These are phyloP conservation scores for Trichoderma sp. DNA, from an alignment of 2,329 filamentous ascomycete species.

Conservation along the genomic window DNA sequence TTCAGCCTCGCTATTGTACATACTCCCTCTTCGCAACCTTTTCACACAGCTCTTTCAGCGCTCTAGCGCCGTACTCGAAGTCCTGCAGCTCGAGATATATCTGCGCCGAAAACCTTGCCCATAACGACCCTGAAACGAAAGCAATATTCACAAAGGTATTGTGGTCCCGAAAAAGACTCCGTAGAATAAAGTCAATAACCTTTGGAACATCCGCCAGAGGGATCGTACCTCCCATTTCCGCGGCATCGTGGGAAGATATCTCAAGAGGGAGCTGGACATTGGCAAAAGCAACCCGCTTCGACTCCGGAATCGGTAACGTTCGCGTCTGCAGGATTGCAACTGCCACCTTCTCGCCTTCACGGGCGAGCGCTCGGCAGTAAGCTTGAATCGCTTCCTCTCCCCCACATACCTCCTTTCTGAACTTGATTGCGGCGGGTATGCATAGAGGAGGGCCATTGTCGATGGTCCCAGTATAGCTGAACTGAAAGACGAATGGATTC, in stretches of 20 bases:
- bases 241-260: background rate
- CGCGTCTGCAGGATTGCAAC: slow-evolving; percentile 10
- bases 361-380: slow-evolving; percentile 4
- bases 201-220: slow-evolving; percentile 5
- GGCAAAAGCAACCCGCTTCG: slow-evolving; percentile 17
- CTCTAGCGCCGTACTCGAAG: slow-evolving; percentile 12
- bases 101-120: slow-evolving; percentile 19
- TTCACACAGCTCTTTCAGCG: slow-evolving; percentile 2
- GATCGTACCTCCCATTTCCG: background rate
- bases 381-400: slow-evolving; percentile 12
- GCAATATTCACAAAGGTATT: slow-evolving; percentile 14
- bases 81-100: slow-evolving; percentile 16
- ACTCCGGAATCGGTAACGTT: slow-evolving; percentile 2
- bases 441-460: slow-evolving; percentile 20
- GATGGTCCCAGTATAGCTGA: slow-evolving; percentile 20
- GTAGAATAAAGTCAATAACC: slow-evolving; percentile 5
- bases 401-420: slow-evolving; percentile 8
- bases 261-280: slow-evolving; percentile 17
- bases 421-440: background rate
- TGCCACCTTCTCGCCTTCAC: background rate
- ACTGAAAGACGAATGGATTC: slow-evolving; percentile 24
- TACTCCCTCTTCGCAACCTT: background rate
- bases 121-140: slow-evolving; percentile 10
- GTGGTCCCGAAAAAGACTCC: slow-evolving; percentile 2
- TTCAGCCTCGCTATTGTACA: background rate